These are phyloP conservation scores for Platismatia glauca DNA, from an alignment of 495 filamentous ascomycete species.

Conservation along the genomic window DNA sequence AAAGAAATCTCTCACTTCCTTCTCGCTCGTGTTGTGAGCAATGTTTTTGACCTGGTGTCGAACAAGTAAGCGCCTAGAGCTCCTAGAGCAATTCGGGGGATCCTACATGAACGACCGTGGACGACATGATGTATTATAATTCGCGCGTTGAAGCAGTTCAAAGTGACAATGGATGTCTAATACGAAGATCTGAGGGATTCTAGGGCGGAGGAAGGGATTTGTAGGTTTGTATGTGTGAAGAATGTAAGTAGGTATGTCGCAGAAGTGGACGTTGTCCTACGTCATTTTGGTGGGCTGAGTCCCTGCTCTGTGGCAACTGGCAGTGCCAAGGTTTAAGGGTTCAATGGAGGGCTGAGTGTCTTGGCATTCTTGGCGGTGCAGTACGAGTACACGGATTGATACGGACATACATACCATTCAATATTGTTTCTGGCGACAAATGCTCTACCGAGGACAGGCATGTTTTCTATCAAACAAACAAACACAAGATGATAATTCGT, in stretches of 20 bases:
- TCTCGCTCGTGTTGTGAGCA: conserved; percentile 65
- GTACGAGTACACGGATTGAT: no score
- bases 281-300: not conserved
- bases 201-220: not conserved
- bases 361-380: not conserved
- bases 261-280: not conserved
- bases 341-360: no score
- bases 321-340: not conserved
- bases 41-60: conserved; percentile 61
- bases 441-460: not conserved
- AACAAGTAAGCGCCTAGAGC: not conserved
- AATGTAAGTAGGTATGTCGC: not conserved
- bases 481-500: no score
- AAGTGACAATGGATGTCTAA: not conserved
- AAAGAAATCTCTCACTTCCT: conserved; percentile 94
- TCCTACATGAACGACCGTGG: conserved; percentile 41
- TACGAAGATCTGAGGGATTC: not conserved
- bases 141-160: not conserved
- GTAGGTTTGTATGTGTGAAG: no score
- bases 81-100: not conserved
- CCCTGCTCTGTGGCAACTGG: not conserved
- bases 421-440: no score
- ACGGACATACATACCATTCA: no score
- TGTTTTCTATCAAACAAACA: no score
- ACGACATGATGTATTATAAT: conserved; percentile 39